Conservation (phyloP, 202 grass and related monocot genomes). For the Sporobolus alterniflorus region DNA sequence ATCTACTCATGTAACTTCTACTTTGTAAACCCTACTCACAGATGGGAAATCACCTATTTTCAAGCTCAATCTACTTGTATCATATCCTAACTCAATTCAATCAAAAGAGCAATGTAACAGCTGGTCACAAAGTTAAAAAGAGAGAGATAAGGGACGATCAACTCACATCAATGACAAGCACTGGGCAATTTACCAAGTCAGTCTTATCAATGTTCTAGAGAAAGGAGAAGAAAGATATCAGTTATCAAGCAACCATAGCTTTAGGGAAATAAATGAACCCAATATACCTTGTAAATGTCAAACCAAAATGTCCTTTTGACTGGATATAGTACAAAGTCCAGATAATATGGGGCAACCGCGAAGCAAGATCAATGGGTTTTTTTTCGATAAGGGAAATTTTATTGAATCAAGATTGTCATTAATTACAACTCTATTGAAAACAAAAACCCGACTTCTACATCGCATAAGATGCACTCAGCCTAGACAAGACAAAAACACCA, state of each 20-base stretch:
- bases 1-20: conserved; percentile 17
- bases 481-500: too few species aligned
- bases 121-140: background rate
- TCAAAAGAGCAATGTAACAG: background rate
- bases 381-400: too few species aligned
- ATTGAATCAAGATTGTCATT: too few species aligned
- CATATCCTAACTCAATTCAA: conserved; percentile 13
- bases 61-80: conserved; percentile 16
- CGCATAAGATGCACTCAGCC: too few species aligned
- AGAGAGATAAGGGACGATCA: background rate
- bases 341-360: conserved; percentile 83
- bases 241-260: conserved; percentile 13
- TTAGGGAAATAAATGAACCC: background rate
- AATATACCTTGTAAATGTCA: conserved; percentile 93
- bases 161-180: conserved; percentile 95
- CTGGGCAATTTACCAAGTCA: conserved; percentile 74
- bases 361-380: conserved; percentile 95
- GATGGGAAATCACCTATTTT: background rate
- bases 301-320: conserved; percentile 87
- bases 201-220: conserved; percentile 88
- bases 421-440: too few species aligned
- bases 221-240: conserved; percentile 30
- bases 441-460: too few species aligned
- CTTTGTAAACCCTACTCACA: background rate
- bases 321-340: conserved; percentile 91